Base-by-base conservation (phyloP, 169 alveolate species). In the Eimeria maxima region DNA sequence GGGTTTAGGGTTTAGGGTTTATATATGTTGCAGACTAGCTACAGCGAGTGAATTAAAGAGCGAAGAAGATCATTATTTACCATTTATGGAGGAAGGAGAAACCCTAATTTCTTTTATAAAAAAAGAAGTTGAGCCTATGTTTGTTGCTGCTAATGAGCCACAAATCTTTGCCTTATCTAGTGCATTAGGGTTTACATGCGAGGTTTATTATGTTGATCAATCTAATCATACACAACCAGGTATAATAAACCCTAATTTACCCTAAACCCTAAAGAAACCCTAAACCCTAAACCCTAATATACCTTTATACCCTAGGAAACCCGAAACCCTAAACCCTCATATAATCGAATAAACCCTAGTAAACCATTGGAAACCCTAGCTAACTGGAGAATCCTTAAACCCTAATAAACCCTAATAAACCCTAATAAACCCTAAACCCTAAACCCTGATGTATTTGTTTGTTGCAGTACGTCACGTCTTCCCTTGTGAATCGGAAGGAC, bases 81-180 rank as follows among this genome's bases (percentile, higher is more conserved):
- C 97, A 3, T 95, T 95, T 84, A 57, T 95, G 42, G 47, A 95
- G 14, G 95, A 42, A 45, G 80, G 63, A 57, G 87, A 83, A 3
- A 47, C 95, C 11, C 69, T 65, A 4, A 63, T 44, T 2, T 83
- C 81, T 4, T 94, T 67, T 71, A 80, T 93, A 55, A 2, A 29
- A 16, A 71, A 55, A 38, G 96, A 94, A 65, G 96, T 94, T n/a
- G 96, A 94, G 13, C 96, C 96, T 38, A 94, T 94, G 96, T 94
- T 94, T 94, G 96, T 83, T 11, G 94, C 69, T 1, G 97, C 97
- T 3, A 95, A 90, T 60, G 96, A 89, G 57, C 96, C 80, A 33
- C 97, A 90, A 18, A 89, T 95, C 76, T 33, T 47, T 53, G 93
- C 93, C 22, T 69, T 95, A 29, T 67, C 92, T 11, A 10, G 81